Conservation (phyloP, 164 flowering plant genomes). For the Taxillus chinensis region DNA sequence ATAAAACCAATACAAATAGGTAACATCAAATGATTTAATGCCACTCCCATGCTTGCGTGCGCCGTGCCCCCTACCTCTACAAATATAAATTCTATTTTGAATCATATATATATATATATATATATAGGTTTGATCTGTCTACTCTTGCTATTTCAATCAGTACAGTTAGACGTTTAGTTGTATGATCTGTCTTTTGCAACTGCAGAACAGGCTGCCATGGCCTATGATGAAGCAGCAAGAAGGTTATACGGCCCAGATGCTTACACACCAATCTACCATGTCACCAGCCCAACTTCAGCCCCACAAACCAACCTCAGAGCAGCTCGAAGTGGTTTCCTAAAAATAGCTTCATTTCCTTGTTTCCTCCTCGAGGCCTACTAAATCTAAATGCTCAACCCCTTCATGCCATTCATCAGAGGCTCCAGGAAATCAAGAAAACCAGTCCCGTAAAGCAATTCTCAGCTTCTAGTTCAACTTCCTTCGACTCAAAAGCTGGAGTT, state of each 20-base stretch:
- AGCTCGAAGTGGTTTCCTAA: slow-evolving; percentile 72
- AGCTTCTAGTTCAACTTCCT: slow-evolving; percentile 28
- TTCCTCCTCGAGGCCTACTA: slow-evolving; percentile 63
- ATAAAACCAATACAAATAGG: too few relatives aligned
- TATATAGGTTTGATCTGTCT: too few relatives aligned
- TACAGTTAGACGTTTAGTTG: too few relatives aligned
- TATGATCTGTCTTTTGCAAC: slow-evolving; percentile 8
- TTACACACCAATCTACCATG: slow-evolving; percentile 82
- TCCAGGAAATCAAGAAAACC: slow-evolving; percentile 67
- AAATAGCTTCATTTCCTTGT: slow-evolving; percentile 59
- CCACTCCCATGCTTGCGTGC: too few relatives aligned
- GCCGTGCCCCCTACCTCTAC: too few relatives aligned
- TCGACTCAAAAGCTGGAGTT: slow-evolving; percentile 10
- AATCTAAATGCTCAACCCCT: slow-evolving; percentile 83
- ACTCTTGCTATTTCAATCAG: too few relatives aligned
- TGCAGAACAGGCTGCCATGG: not conserved
- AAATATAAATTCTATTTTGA: too few relatives aligned
- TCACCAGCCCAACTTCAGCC: slow-evolving; percentile 34
- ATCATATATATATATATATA: too few relatives aligned
- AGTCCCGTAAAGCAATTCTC: slow-evolving; percentile 14
- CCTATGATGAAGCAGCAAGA: slow-evolving; percentile 5
- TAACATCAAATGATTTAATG: too few relatives aligned
- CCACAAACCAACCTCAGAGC: slow-evolving; percentile 34
- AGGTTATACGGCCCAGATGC: slow-evolving; percentile 89
- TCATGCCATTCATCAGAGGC: slow-evolving; percentile 86